These are phyloP conservation scores for Stipa capillata DNA, from an alignment of 176 grass and related monocot genomes.

Conservation along the genomic window DNA sequence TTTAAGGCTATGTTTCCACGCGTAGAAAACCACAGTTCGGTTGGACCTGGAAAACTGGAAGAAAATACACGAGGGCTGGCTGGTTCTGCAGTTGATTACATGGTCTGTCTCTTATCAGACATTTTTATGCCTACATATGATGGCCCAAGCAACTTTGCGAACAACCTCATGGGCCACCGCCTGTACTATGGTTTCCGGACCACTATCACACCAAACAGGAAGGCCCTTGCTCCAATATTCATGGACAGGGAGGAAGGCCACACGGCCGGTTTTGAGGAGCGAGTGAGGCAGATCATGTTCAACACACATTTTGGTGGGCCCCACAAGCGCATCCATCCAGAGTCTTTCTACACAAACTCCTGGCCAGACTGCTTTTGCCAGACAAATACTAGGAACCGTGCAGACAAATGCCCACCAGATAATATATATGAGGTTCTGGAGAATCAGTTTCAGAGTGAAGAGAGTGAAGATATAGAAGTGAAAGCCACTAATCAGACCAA, in stretches of 20 bases:
- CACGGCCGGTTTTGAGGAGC: constrained; percentile 54
- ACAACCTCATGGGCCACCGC: constrained; percentile 96
- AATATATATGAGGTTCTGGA: constrained; percentile 63
- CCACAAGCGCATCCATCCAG: constrained; percentile 60
- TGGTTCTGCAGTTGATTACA: constrained; percentile 90
- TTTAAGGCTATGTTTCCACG: constrained; percentile 73
- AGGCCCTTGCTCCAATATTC: constrained; percentile 80
- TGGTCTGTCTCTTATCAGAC: constrained; percentile 95
- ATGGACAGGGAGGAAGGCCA: constrained; percentile 73
- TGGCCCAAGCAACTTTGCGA: constrained; percentile 96
- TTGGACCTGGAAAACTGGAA: constrained; percentile 72
- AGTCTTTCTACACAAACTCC: constrained; percentile 91
- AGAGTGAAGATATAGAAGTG: constrained; percentile 21
- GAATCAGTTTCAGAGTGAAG: constrained; percentile 45
- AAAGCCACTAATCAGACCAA: constrained; percentile 18
- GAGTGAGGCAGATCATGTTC: constrained; percentile 72
- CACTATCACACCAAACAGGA: constrained; percentile 79
- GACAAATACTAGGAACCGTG: constrained; percentile 35
- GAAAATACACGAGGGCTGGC: constrained; percentile 64
- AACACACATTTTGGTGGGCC: constrained; percentile 66
- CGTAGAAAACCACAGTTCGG: constrained; percentile 66
- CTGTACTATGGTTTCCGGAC: constrained; percentile 86
- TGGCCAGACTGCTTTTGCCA: constrained; percentile 99
- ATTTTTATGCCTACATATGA: constrained; percentile 98
- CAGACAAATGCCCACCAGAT: constrained; percentile 52